These are phyloP conservation scores for Mollisiaceae sp. DNA, from an alignment of 2,329 filamentous ascomycete genomes.

Conservation along the genomic window DNA sequence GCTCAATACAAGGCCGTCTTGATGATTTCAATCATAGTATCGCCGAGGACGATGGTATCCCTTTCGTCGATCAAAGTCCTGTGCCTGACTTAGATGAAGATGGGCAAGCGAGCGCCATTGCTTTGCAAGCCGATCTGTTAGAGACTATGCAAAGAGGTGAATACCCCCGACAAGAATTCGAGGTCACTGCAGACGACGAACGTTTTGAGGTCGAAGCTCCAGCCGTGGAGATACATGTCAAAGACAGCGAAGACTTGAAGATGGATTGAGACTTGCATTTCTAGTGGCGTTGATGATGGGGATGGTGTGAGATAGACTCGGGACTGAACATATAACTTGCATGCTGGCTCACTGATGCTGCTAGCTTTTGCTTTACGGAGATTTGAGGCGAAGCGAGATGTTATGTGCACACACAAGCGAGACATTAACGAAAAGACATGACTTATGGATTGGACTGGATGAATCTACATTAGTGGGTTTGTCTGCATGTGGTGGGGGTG, in stretches of 20 bases:
- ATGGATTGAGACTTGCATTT: conserved; percentile 22
- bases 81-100: conserved; percentile 40
- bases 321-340: conserved; percentile 8
- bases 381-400: not conserved
- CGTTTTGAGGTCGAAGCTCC: conserved; percentile 37
- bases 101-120: conserved; percentile 27
- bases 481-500: conserved; percentile 1
- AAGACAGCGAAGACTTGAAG: conserved; percentile 40
- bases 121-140: conserved; percentile 29
- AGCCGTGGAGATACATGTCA: conserved; percentile 42
- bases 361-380: conserved; percentile 1
- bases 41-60: conserved; percentile 31
- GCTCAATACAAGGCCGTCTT: conserved; percentile 30
- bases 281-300: conserved; percentile 4
- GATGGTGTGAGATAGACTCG: conserved; percentile 5
- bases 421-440: conserved; percentile 8
- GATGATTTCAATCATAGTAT: conserved; percentile 37
- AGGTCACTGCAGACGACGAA: conserved; percentile 26
- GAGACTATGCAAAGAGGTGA: conserved; percentile 15
- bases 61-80: conserved; percentile 33
- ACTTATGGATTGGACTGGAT: conserved; percentile 1
- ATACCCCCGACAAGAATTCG: conserved; percentile 15
- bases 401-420: not conserved
- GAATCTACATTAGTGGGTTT: not conserved
- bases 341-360: not conserved